Evolutionary conservation across 192 early-diverging fungal genomes (phyloP), one percentile per base, ranked within the genome.

Genomic region (Mycoemilia scoparia): DNA sequence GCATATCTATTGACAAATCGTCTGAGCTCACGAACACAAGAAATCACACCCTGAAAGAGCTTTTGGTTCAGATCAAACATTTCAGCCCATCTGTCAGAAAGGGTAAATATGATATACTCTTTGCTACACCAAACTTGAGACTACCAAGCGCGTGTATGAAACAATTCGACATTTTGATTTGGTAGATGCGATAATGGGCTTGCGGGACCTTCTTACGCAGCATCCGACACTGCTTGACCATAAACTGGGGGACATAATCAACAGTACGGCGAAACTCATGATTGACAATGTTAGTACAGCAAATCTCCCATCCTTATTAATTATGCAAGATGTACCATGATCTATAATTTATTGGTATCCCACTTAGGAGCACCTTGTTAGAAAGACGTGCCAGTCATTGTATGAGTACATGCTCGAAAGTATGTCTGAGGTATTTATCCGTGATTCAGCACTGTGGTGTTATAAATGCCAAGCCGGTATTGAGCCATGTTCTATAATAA

Each of bases 51-150:
- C 59, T 86, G 13, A 62, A 64, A 11, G 82, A 87, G 25, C 52
- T 91, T 9, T 41, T 87, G 20, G 51, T 66, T 0, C 78, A 84
- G 38, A 43, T 83, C 28, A 71, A 69, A 28, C 87, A 91, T 57
- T 82, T 81, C 57, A 86, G 67, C 49, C 60, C 72, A 24, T 43
- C 43, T 9, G 39, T 51, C 3, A 55, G 73, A 23, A 59, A 57
- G 27, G n/a, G n/a, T n/a, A n/a, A n/a, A n/a, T n/a, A n/a, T n/a
- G n/a, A n/a, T n/a, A 39, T 51, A 44, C 12, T 10, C 13, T 12
- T 33, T 6, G 21, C 29, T 0, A 28, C 21, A 12, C 12, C 20
- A 5, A 29, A 43, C 21, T 13, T 8, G 2, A 33, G 8, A 6
- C 7, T 12, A 7, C 32, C 6, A 6, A 33, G 19, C 6, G 8